phyloP scores from a whole-genome alignment of 257 asterid species.

The Nicotiana paniculata region DNA sequence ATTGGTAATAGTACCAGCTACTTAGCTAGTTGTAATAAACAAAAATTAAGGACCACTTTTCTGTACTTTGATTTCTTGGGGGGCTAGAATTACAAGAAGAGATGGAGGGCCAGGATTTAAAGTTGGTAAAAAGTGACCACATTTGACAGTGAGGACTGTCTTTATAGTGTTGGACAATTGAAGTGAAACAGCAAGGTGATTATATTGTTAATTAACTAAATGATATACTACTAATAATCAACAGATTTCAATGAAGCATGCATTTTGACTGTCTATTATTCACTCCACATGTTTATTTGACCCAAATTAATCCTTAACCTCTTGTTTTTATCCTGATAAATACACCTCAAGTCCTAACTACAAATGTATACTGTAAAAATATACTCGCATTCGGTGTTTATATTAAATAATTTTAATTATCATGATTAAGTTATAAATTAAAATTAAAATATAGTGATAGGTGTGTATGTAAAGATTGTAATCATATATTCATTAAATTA shows the following conservation, averaged over 20 bases:
- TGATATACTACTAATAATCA: background rate
- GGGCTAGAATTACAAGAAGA: background rate
- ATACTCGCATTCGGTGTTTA: too few species aligned
- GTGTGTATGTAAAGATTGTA: too few species aligned
- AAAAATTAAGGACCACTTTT: constrained; percentile 1
- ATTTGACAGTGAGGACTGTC: constrained; percentile 33
- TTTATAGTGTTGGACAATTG: constrained; percentile 26
- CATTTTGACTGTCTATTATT: background rate
- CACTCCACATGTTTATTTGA: background rate
- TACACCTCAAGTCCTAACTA: too few species aligned
- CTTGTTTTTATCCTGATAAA: too few species aligned
- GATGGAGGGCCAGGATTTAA: constrained; percentile 9
- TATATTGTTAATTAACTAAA: too few species aligned
- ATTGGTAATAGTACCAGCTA: background rate
- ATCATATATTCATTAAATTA: too few species aligned
- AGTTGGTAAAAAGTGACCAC: constrained; percentile 11
- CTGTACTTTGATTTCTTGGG: background rate
- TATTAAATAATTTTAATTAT: too few species aligned
- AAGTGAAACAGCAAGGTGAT: background rate
- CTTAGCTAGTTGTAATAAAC: background rate
- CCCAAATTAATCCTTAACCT: background rate
- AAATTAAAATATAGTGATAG: too few species aligned
- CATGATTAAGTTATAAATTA: too few species aligned
- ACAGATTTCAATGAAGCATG: background rate
- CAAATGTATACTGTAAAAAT: too few species aligned